phyloP scores from a whole-genome alignment of 139 green algal species.

The Microglena sp. region DNA sequence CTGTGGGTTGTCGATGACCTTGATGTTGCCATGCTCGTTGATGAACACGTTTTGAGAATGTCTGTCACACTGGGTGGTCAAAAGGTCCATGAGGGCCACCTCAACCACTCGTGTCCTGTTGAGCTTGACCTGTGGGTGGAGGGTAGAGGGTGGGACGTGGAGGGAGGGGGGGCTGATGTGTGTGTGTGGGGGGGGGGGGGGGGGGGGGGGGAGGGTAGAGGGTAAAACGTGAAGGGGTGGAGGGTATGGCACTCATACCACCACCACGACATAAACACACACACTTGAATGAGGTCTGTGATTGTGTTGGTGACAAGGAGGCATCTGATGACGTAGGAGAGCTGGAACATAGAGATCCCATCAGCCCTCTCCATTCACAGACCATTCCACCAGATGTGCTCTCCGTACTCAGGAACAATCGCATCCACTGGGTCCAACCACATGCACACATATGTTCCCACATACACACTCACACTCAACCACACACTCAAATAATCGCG shows the following conservation, averaged over 20 bases:
- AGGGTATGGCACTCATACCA: too few relatives aligned
- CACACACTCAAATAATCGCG: too few relatives aligned
- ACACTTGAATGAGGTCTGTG: slow-evolving; percentile 13
- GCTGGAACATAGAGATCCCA: slow-evolving; percentile 35
- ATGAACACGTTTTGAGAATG: slow-evolving; percentile 57
- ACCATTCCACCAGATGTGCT: slow-evolving; percentile 40
- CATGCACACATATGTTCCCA: too few relatives aligned
- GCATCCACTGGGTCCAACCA: slow-evolving; percentile 37
- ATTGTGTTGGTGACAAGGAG: slow-evolving; percentile 9
- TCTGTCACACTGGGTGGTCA: slow-evolving; percentile 29
- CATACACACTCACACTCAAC: too few relatives aligned
- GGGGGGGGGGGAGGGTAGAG: too few relatives aligned
- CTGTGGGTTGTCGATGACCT: slow-evolving; percentile 54
- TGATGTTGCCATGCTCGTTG: slow-evolving; percentile 29
- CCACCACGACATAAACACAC: too few relatives aligned
- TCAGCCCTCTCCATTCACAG: slow-evolving; percentile 40
- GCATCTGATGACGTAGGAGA: slow-evolving; percentile 20
- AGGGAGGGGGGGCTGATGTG: too few relatives aligned
- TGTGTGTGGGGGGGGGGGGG: too few relatives aligned
- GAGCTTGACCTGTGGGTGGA: slow-evolving; percentile 14
- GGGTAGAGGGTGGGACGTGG: too few relatives aligned
- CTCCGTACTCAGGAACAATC: slow-evolving; percentile 23
- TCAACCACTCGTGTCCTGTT: slow-evolving; percentile 32
- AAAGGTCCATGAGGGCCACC: slow-evolving; percentile 26
- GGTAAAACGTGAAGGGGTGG: background rate